phyloP scores from a whole-genome alignment of 1,284 basidiomycete species.

The Meripilus lineatus region DNA sequence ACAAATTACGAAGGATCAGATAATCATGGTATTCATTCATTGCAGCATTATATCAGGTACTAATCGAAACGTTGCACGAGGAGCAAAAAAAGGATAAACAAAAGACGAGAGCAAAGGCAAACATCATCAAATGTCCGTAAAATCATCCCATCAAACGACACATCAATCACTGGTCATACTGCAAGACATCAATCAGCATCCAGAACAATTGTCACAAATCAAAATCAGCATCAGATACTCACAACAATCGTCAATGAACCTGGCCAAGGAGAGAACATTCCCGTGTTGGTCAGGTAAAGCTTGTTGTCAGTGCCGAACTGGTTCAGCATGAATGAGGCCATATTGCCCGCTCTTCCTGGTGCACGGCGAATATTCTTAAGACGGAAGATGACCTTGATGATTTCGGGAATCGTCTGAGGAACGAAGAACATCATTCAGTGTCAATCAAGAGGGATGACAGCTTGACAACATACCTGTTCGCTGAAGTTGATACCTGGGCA shows the following conservation, averaged over 20 bases:
- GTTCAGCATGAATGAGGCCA: slow-evolving; percentile 28
- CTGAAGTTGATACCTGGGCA: slow-evolving; percentile 37
- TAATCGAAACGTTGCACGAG: too few relatives aligned
- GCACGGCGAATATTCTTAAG: slow-evolving; percentile 42
- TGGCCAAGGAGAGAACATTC: slow-evolving; percentile 25
- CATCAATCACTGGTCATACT: slow-evolving; percentile 8
- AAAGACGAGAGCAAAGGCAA: too few relatives aligned
- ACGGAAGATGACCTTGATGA: slow-evolving; percentile 40
- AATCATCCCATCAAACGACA: too few relatives aligned
- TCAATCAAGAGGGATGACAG: neutral
- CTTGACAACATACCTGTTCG: slow-evolving; percentile 14
- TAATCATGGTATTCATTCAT: too few relatives aligned
- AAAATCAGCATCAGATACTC: slow-evolving; percentile 10
- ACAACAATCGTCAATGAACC: slow-evolving; percentile 25
- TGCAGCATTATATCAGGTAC: too few relatives aligned
- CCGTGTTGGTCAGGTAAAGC: slow-evolving; percentile 24
- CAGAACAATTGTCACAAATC: neutral
- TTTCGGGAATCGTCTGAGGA: slow-evolving; percentile 34
- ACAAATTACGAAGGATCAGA: too few relatives aligned
- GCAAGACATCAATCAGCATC: neutral
- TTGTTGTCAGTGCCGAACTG: slow-evolving; percentile 21
- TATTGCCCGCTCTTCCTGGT: slow-evolving; percentile 33
- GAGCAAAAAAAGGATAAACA: too few relatives aligned
- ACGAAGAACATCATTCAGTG: neutral
- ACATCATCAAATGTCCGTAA: too few relatives aligned